phyloP scores from a whole-genome alignment of 2,329 filamentous ascomycete genomes.

The Metarhizium brunneum region DNA sequence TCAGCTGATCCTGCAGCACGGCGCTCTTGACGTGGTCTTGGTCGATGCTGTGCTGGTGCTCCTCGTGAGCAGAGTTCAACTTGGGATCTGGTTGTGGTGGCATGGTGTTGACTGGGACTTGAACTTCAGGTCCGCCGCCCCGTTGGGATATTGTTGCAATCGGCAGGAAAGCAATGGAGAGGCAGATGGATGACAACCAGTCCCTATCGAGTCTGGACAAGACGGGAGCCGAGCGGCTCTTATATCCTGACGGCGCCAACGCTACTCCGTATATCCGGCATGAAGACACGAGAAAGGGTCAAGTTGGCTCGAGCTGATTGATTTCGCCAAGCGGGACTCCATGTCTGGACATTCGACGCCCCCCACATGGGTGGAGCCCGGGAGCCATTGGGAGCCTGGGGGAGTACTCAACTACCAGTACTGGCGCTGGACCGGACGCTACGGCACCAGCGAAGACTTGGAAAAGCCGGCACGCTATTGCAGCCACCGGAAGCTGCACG shows the following conservation, averaged over 20 bases:
- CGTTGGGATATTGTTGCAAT: not conserved
- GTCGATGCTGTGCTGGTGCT: conserved; percentile 1
- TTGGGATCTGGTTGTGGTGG: conserved; percentile 3
- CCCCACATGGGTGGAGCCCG: too few relatives aligned
- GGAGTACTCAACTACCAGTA: too few relatives aligned
- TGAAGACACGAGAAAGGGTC: not conserved
- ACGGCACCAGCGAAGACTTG: too few relatives aligned
- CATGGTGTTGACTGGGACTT: not conserved
- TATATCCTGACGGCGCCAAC: not conserved
- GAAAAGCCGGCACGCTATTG: too few relatives aligned
- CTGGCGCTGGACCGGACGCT: too few relatives aligned
- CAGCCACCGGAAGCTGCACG: too few relatives aligned
- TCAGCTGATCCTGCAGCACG: not conserved
- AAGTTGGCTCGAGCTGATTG: too few relatives aligned
- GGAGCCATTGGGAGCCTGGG: not conserved
- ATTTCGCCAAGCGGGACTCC: too few relatives aligned
- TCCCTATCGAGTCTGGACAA: not conserved
- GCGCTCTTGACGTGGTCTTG: not conserved
- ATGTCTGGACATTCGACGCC: too few relatives aligned
- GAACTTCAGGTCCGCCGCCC: too few relatives aligned
- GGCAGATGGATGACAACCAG: not conserved
- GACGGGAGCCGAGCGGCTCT: not conserved
- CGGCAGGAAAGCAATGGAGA: not conserved
- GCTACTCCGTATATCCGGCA: not conserved
- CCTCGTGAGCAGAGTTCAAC: conserved; percentile 7